Base-by-base conservation (phyloP, 345 rosid species). In the Eucalyptus urophylla region DNA sequence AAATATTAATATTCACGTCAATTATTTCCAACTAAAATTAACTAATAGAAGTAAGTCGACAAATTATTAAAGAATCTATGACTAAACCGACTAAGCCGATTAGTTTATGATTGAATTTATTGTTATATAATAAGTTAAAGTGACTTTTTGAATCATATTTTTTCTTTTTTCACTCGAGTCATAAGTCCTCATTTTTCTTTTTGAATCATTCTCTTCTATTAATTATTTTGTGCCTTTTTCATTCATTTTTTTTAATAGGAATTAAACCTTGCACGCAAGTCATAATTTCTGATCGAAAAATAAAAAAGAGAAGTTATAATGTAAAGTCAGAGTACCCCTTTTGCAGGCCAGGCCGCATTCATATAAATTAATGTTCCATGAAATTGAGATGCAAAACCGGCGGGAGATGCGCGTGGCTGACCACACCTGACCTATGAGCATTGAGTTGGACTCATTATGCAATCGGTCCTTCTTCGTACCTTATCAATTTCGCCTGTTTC, bases 21-120 rank as follows among this genome's bases (percentile, higher is more conserved):
- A 24, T 6, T 3, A 60, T 60, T 11, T 27, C 0, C 4, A 27
- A 27, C 1, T 27, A 27, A 6, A 60, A 60, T 60, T 60, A 12
- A 1, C 2, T 27, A 27, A 12, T 1, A 60, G 0, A 27, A 27
- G 4, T 60, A 60, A 11, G 1, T 60, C 12, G 3, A 60, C 31
- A 6, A 12, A 60, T 27, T 27, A 25, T 60, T 60, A 60, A 19
- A 53, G 1, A 25, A 4, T 19, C 58, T 53, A 53, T 53, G 24
- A 53, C 58, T 53, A 19, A 3, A 53, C 4, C 1, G 2, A 53
- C 2, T 19, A 53, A 53, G 9, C 0, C 5, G 0, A 53, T 8
- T 53, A 53, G 0, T 53, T 21, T 53, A 53, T 53, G 5, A 53
- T 53, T 53, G 58, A 53, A 53, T 21, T 53, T 53, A 21, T 53